Evolutionary conservation across 169 alveolate species (phyloP).

Genomic region (Plasmodium vivax): DNA sequence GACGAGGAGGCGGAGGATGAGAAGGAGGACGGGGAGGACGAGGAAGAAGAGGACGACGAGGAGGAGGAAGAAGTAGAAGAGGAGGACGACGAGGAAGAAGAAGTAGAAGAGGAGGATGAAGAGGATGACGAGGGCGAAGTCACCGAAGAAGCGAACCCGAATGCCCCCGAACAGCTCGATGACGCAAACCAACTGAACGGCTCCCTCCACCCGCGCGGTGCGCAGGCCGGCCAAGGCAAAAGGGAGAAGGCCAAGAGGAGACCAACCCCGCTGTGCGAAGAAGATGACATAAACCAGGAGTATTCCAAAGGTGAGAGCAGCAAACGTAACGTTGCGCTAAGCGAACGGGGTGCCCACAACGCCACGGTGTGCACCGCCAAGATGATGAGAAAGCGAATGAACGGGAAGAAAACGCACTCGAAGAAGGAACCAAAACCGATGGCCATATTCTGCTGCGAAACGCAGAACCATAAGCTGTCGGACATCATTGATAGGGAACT

Average conservation of each 20-base stretch:
- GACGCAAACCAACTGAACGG: not conserved
- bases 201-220: not conserved
- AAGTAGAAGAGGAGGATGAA: slow-evolving; percentile 12
- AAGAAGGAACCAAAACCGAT: slow-evolving; percentile 66
- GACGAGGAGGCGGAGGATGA: slow-evolving; percentile 44
- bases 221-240: not conserved
- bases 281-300: not conserved
- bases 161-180: not conserved
- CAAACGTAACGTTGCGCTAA: slow-evolving; percentile 14
- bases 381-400: slow-evolving; percentile 4
- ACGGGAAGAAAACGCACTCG: slow-evolving; percentile 50
- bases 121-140: not conserved
- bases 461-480: slow-evolving; percentile 75
- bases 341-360: slow-evolving; percentile 1
- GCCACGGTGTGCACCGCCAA: slow-evolving; percentile 12
- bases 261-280: not conserved
- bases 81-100: slow-evolving; percentile 24
- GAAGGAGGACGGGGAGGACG: not conserved
- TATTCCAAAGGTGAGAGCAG: not conserved
- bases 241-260: not conserved
- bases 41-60: not conserved
- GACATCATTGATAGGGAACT: slow-evolving; percentile 76
- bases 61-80: slow-evolving; percentile 9
- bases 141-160: not conserved
- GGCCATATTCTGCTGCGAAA: slow-evolving; percentile 69